Conservation (phyloP, 106 monocot species). For the Chionographis japonica region DNA sequence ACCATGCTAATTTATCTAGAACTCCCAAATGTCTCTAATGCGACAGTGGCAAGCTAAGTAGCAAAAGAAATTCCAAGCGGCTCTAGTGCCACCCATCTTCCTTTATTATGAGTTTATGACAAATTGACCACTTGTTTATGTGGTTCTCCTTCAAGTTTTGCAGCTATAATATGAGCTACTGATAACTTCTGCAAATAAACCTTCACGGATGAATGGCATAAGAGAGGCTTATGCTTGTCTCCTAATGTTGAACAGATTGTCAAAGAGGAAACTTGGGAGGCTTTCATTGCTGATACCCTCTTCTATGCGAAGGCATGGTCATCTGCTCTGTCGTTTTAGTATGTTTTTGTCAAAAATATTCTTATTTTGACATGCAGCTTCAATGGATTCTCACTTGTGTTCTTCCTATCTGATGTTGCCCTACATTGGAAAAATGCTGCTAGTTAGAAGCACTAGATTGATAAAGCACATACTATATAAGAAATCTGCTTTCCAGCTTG, state of each 20-base stretch:
- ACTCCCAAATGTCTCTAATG: too few species aligned
- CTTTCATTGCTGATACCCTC: constrained; percentile 51
- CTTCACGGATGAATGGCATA: background rate
- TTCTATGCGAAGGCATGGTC: constrained; percentile 71
- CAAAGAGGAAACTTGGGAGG: constrained; percentile 78
- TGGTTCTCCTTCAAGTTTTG: too few species aligned
- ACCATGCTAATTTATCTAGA: too few species aligned
- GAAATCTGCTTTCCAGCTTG: too few species aligned
- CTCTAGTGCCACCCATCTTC: too few species aligned
- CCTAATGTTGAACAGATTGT: constrained; percentile 46
- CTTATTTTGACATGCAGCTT: background rate
- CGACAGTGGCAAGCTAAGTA: too few species aligned
- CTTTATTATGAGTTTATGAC: too few species aligned
- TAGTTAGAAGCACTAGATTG: background rate
- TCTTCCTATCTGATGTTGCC: background rate
- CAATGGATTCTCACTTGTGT: background rate
- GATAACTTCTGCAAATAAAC: background rate
- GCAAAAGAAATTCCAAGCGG: too few species aligned
- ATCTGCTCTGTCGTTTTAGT: background rate
- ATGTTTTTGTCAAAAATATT: background rate
- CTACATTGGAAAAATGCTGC: constrained; percentile 1
- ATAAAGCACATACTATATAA: background rate
- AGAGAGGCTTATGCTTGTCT: background rate
- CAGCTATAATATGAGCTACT: background rate
- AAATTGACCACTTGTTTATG: too few species aligned